Percentiles rank a stretch among this genome's conserved stretches.
These are phyloP conservation scores for Suillus ampliporus DNA, from an alignment of 768 basidiomycete species.

Conservation along the genomic window DNA sequence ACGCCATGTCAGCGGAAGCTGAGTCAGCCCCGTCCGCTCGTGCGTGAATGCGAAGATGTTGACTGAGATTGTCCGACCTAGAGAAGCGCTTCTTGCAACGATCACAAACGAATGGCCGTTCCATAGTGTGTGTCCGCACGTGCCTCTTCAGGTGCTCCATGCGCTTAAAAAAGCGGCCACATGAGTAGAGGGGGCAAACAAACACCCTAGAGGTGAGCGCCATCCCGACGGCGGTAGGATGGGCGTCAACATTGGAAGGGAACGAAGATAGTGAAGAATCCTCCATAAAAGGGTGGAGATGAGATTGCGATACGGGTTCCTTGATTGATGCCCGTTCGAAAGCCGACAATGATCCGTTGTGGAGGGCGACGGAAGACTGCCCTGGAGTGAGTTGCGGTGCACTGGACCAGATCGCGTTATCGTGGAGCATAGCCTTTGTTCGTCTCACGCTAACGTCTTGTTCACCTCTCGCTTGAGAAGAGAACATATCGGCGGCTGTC, in stretches of 20 bases:
- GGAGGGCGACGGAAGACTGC: slow-evolving; percentile 26
- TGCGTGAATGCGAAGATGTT: slow-evolving; percentile 83
- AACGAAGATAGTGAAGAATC: slow-evolving; percentile 24
- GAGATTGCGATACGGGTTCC: slow-evolving; percentile 22
- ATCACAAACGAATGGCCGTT: slow-evolving; percentile 79
- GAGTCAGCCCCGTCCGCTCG: slow-evolving; percentile 36
- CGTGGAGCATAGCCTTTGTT: slow-evolving; percentile 22
- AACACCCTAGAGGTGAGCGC: slow-evolving; percentile 65
- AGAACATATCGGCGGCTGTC: slow-evolving; percentile 72
- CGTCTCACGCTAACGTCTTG: slow-evolving; percentile 38
- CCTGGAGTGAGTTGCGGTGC: slow-evolving; percentile 26
- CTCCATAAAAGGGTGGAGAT: slow-evolving; percentile 23
- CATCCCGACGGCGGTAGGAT: slow-evolving; percentile 24
- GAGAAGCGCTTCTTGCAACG: slow-evolving; percentile 84
- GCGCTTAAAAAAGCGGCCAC: slow-evolving; percentile 86
- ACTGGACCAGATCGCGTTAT: slow-evolving; percentile 6
- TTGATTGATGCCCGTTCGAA: slow-evolving; percentile 28
- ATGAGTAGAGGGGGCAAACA: slow-evolving; percentile 84
- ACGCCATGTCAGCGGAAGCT: slow-evolving; percentile 30
- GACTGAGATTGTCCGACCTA: slow-evolving; percentile 85
- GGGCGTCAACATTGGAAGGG: slow-evolving; percentile 19
- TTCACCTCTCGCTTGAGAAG: slow-evolving; percentile 64
- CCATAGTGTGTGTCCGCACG: slow-evolving; percentile 88
- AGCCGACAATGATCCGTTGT: slow-evolving; percentile 23
- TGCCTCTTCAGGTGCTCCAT: slow-evolving; percentile 92